Base-by-base conservation (phyloP, 441 rosid species). In the Raphanus hybrid region DNA sequence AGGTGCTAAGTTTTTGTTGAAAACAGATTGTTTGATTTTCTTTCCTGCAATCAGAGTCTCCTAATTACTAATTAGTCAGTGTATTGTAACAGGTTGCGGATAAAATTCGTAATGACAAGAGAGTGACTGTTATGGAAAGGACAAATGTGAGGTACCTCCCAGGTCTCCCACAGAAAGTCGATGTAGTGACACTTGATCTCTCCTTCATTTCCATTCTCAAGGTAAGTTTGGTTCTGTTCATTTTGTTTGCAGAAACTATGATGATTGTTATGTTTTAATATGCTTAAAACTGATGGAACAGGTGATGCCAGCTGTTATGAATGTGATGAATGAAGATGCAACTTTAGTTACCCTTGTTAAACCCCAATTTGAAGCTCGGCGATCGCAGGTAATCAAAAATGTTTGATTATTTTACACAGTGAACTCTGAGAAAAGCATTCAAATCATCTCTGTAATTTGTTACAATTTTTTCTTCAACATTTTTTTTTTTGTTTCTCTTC, bases 301-400 rank as follows among this genome's bases (percentile, higher is more conserved):
- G 99, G 99, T 95, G 72, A 93, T 91, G 96, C 97, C 98, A 76
- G 95, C 97, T 20, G 87, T 93, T 39, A 85, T 93, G 37, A 90
- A 87, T 81, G 87, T 89, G 73, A 95, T 95, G 99, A 90, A 88
- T 81, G 92, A 86, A 71, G 91, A 90, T 26, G 92, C 97, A 60
- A 80, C 82, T 43, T 76, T 95, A 76, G 85, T 95, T 43, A 90
- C 94, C 60, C 75, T 91, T 67, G 91, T 95, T 75, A 93, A 95
- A 83, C 99, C 99, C 78, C 99, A 95, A 70, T 95, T 91, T 70
- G 98, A 95, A 87, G 99, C 97, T 84, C 94, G 77, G 55, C 85
- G 98, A 81, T 85, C 92, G 75, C 99, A 95, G 83, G 99, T 95
- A 82, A 80, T 55, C 57, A 15, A 20, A 73, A 60, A 81, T 67